A percentile compares a stretch with the other conserved stretches of the same genome.
phyloP scores from a whole-genome alignment of 495 filamentous ascomycete genomes.

The Tuber indicum region DNA sequence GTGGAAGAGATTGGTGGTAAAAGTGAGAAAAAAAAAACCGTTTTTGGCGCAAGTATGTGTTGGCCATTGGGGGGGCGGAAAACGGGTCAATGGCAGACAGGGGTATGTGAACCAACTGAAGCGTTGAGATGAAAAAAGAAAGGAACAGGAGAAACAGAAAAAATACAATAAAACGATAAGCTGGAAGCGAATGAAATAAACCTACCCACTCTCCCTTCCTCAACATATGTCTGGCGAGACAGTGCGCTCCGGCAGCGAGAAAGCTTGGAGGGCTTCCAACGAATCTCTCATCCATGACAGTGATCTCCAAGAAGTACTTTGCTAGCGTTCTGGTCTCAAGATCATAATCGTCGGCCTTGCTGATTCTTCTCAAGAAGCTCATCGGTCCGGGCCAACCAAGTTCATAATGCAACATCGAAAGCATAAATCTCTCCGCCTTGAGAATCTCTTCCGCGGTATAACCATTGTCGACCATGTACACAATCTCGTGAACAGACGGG shows the following conservation, averaged over 20 bases:
- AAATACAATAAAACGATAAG: background rate
- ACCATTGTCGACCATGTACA: slow-evolving; percentile 94
- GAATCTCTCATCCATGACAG: slow-evolving; percentile 97
- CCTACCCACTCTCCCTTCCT: slow-evolving; percentile 89
- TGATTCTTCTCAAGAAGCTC: slow-evolving; percentile 93
- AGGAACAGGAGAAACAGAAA: background rate
- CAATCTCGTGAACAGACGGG: slow-evolving; percentile 87
- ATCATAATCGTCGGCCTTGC: slow-evolving; percentile 98
- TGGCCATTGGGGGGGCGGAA: background rate
- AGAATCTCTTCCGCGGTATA: slow-evolving; percentile 87
- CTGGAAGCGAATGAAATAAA: slow-evolving; percentile 16
- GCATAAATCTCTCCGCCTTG: slow-evolving; percentile 97
- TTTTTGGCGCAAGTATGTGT: background rate
- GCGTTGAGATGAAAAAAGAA: background rate
- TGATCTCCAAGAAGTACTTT: slow-evolving; percentile 96
- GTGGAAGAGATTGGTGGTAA: background rate
- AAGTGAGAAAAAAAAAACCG: slow-evolving; percentile 5
- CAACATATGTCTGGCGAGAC: slow-evolving; percentile 80
- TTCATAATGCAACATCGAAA: slow-evolving; percentile 88
- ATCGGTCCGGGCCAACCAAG: slow-evolving; percentile 96
- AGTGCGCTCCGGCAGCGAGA: slow-evolving; percentile 85
- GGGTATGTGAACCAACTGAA: background rate
- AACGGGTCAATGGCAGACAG: background rate
- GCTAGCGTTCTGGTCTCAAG: slow-evolving; percentile 89
- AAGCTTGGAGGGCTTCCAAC: slow-evolving; percentile 86